Percentiles rank a stretch among this genome's conserved stretches.
These are phyloP conservation scores for Boletus barrowsii DNA, from an alignment of 768 basidiomycete species.

Conservation along the genomic window DNA sequence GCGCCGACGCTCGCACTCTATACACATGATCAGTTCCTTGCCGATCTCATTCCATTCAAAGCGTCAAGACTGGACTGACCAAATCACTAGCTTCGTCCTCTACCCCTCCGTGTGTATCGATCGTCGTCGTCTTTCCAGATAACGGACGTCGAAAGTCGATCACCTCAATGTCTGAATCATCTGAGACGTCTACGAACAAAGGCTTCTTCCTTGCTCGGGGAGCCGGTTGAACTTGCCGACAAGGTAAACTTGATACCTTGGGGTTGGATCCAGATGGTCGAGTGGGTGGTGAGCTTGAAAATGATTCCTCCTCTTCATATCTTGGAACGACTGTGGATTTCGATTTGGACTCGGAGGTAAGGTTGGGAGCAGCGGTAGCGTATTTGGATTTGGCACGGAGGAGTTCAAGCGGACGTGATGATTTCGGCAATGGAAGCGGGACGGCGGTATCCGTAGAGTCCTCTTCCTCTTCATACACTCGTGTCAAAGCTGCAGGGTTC, in stretches of 20 bases:
- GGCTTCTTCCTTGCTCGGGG: slow-evolving; percentile 9
- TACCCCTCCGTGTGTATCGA: background rate
- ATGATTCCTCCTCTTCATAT: slow-evolving; percentile 14
- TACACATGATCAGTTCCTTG: background rate
- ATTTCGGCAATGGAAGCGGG: slow-evolving; percentile 10
- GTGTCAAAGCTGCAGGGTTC: background rate
- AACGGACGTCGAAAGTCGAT: slow-evolving; percentile 8
- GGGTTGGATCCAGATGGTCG: background rate
- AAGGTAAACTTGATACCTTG: background rate
- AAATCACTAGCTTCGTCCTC: background rate
- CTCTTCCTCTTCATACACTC: slow-evolving; percentile 8
- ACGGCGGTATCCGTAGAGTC: background rate
- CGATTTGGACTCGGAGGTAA: background rate
- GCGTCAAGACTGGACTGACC: slow-evolving; percentile 12
- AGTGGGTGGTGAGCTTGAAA: slow-evolving; percentile 1
- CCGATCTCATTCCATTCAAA: background rate
- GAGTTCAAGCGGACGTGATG: slow-evolving; percentile 28
- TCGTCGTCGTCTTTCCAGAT: background rate
- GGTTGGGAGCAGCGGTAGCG: background rate
- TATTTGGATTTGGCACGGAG: slow-evolving; percentile 14
- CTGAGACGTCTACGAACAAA: slow-evolving; percentile 24
- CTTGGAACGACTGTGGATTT: background rate
- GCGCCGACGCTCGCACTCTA: slow-evolving; percentile 8
- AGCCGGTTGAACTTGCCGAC: background rate
- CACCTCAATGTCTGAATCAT: slow-evolving; percentile 21